phyloP scores from a whole-genome alignment of 371 early-diverging fungal genomes.

The Mortierella sp. region DNA sequence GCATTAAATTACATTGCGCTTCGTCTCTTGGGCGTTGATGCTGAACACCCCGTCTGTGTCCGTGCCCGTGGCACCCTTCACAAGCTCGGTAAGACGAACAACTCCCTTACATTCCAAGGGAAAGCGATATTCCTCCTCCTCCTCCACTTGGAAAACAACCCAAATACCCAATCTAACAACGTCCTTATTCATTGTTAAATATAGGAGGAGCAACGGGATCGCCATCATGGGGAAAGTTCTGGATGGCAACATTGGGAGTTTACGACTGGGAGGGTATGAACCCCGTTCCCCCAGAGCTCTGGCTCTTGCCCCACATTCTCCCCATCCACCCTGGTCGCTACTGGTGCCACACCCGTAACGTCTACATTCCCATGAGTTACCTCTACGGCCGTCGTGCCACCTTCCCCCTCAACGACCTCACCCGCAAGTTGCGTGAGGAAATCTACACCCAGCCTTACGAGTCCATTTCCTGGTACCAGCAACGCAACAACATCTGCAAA shows the following conservation, averaged over 20 bases:
- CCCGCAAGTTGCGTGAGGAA: constrained; percentile 85
- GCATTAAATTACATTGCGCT: constrained; percentile 93
- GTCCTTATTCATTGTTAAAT: neutral
- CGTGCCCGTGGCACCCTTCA: constrained; percentile 91
- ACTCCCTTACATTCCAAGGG: neutral
- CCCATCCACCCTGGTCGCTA: constrained; percentile 93
- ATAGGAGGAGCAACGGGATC: constrained; percentile 85
- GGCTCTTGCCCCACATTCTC: constrained; percentile 87
- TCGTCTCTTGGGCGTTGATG: constrained; percentile 89
- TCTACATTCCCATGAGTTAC: constrained; percentile 96
- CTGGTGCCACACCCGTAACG: constrained; percentile 94
- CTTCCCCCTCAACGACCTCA: constrained; percentile 76
- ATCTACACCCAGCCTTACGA: constrained; percentile 89
- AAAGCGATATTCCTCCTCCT: neutral
- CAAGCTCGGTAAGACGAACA: constrained; percentile 69
- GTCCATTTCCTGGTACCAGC: constrained; percentile 84
- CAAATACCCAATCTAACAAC: neutral
- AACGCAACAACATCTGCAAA: constrained; percentile 85
- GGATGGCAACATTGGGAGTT: constrained; percentile 89
- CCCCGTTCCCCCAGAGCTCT: constrained; percentile 95
- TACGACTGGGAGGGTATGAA: constrained; percentile 98
- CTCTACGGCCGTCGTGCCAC: constrained; percentile 82
- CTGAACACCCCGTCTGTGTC: constrained; percentile 89
- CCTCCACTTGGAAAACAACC: neutral
- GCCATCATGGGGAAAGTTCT: constrained; percentile 98